These are phyloP conservation scores for Alternaria ethzedia DNA, from an alignment of 2,329 filamentous ascomycete species.

Conservation along the genomic window DNA sequence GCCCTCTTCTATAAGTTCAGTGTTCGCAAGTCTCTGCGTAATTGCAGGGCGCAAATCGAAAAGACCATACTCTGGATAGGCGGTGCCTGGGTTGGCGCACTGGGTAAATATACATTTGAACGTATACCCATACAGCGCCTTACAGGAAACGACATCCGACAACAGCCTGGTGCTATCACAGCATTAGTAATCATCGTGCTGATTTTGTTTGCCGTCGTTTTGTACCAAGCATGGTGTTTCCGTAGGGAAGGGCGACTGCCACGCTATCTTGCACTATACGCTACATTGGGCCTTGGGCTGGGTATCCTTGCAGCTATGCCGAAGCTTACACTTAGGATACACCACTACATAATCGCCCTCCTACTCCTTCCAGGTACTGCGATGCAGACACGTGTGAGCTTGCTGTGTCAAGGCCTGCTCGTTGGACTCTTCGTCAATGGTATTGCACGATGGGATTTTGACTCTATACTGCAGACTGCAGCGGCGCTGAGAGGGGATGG, in stretches of 20 bases:
- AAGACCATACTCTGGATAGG: constrained; percentile 48
- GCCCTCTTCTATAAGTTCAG: constrained; percentile 39
- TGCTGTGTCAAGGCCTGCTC: constrained; percentile 90
- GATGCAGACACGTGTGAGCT: constrained; percentile 81
- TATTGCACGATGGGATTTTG: constrained; percentile 91
- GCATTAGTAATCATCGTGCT: constrained; percentile 44
- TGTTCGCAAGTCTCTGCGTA: constrained; percentile 33
- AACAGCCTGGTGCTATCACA: constrained; percentile 47
- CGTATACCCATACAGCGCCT: constrained; percentile 46
- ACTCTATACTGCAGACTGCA: constrained; percentile 82
- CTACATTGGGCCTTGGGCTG: constrained; percentile 75
- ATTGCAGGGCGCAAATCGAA: constrained; percentile 43
- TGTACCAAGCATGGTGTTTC: constrained; percentile 45
- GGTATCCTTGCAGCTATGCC: constrained; percentile 76
- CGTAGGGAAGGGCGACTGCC: constrained; percentile 59
- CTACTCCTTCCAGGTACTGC: constrained; percentile 86
- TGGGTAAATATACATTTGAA: constrained; percentile 43
- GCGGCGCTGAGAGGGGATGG: constrained; percentile 66
- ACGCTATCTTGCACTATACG: constrained; percentile 78
- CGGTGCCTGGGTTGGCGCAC: constrained; percentile 43
- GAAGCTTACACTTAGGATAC: constrained; percentile 85
- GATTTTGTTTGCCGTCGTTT: constrained; percentile 30
- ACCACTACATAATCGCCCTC: constrained; percentile 91
- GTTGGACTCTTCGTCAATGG: constrained; percentile 94
- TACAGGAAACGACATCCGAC: constrained; percentile 44